Evolutionary conservation across 306 rosid species (phyloP).

Genomic region (Vigna hirtella): DNA sequence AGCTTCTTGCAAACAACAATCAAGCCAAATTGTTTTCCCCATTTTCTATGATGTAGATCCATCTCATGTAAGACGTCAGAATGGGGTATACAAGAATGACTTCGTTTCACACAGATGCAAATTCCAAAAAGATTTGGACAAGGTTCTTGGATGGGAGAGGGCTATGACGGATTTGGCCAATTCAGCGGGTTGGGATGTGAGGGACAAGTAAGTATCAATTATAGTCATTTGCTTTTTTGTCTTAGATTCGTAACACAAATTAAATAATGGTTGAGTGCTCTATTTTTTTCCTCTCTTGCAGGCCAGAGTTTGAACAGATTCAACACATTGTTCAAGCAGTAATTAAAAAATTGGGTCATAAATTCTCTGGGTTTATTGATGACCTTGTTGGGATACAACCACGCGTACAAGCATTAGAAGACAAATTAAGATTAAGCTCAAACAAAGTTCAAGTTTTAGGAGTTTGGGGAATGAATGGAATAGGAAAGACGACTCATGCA

Average conservation of each 20-base stretch:
- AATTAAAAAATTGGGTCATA: background rate
- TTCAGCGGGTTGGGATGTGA: constrained; percentile 32
- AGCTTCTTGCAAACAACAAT: background rate
- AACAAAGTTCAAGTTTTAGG: background rate
- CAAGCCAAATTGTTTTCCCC: constrained; percentile 4
- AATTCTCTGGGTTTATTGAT: background rate
- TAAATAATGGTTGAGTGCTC: background rate
- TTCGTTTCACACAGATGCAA: background rate
- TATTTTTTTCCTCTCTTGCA: background rate
- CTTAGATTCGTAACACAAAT: too few relatives aligned
- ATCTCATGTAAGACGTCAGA: constrained; percentile 20
- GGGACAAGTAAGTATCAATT: background rate
- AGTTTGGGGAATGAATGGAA: background rate
- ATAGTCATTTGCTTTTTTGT: too few relatives aligned
- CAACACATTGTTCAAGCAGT: background rate
- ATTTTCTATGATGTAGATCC: constrained; percentile 40
- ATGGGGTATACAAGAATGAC: background rate
- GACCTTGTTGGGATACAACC: constrained; percentile 2
- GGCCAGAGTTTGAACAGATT: background rate
- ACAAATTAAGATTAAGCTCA: background rate
- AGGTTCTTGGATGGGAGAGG: background rate
- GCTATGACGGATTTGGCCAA: background rate
- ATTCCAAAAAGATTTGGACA: background rate
- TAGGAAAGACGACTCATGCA: background rate
- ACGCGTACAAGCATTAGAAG: background rate